Percentiles rank a stretch among this genome's conserved stretches.
These are phyloP conservation scores for Sclerotinia spermophila DNA, from an alignment of 2,329 filamentous ascomycete genomes.

Conservation along the genomic window DNA sequence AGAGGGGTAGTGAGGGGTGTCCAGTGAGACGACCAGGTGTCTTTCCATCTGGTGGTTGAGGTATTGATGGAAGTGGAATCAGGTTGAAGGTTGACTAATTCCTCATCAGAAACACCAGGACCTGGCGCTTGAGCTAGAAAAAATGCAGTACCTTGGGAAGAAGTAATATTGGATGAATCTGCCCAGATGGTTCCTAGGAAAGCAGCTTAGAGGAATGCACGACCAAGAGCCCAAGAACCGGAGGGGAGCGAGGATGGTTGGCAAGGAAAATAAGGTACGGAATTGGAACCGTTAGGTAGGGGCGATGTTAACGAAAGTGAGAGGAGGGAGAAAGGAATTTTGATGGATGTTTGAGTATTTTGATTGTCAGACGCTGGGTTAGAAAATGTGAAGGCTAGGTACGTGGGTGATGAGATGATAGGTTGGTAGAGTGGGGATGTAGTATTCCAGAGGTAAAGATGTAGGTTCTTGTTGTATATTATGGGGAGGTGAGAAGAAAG, in stretches of 20 bases:
- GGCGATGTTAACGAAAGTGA: background rate
- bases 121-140: constrained; percentile 11
- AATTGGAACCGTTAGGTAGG: background rate
- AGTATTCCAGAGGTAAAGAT: constrained; percentile 39
- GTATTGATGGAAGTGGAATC: background rate
- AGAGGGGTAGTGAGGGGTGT: background rate
- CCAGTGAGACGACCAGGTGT: background rate
- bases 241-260: constrained; percentile 22
- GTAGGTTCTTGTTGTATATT: constrained; percentile 30
- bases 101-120: background rate
- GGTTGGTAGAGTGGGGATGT: constrained; percentile 28
- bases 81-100: background rate
- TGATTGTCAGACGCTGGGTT: constrained; percentile 7
- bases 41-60: background rate
- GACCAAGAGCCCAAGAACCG: constrained; percentile 1
- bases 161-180: background rate
- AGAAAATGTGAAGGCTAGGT: constrained; percentile 39
- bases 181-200: background rate
- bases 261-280: constrained; percentile 25
- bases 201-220: constrained; percentile 5
- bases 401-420: constrained; percentile 38
- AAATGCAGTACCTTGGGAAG: background rate
- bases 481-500: constrained; percentile 38
- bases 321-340: constrained; percentile 1
- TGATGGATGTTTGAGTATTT: background rate